Base-by-base conservation (phyloP, 1,139 yeast genomes). In the Pichia sp. region DNA sequence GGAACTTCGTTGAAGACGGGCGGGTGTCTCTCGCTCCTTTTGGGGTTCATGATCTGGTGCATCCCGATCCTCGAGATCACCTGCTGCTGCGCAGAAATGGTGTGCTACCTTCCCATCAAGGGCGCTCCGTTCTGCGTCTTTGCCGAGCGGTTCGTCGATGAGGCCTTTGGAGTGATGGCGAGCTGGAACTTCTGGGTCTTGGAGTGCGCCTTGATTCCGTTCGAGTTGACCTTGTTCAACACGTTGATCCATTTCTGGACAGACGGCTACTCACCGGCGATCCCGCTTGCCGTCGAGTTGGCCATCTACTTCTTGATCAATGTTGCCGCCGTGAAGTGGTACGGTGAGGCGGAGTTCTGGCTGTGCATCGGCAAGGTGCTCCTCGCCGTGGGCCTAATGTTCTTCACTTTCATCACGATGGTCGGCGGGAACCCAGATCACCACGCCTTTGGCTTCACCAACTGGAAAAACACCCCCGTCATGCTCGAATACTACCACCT, bases 11-110 rank as follows among this genome's bases (percentile, higher is more conserved):
- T 90, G 59, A 74, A 78, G 54, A 75, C 73, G 50, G 95, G 92
- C 55, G 96, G 96, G 2, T 91, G 96, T 1, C 90, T 82, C 0
- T 85, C 87, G 48, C 72, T 90, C 48, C 73, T 90, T 48, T 74
- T 89, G 43, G 92, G 87, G 3, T 87, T 81, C 62, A 66, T 78
- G 1, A 52, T 79, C 24, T 83, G 87, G 87, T 79, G 84, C 62
- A 52, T 62, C 3, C 63, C 68, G 14, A 64, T 69, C 33, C 51
- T 72, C 69, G 62, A 66, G 70, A 63, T 69, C 17, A 79, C 83
- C 5, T 74, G 79, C 2, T 75, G 80, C 3, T 73, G 77, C 33
- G 84, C 80, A 3, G 84, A 80, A 64, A 78, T 80, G 79, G 84
- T 79, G 14, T 76, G 78, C 42, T 79, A 74, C 60, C 64, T 78